Conservation (phyloP, 352 stramenopile species). For the Phytophthora multivora region DNA sequence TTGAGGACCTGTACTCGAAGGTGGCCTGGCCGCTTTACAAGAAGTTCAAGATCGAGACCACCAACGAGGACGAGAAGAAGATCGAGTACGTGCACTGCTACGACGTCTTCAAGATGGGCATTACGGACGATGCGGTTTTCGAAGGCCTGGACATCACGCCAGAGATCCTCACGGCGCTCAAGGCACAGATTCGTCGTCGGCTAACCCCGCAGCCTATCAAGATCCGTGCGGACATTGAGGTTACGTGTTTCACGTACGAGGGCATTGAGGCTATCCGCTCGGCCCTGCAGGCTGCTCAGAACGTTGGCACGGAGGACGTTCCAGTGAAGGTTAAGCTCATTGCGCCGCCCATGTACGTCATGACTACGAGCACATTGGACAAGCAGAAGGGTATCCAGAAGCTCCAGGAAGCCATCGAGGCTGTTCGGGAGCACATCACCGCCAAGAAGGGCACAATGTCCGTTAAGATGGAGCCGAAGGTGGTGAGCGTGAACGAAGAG, state of each 20-base stretch:
- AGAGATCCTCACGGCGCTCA: slow-evolving; percentile 91
- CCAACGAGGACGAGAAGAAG: slow-evolving; percentile 83
- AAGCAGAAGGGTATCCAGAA: slow-evolving; percentile 97
- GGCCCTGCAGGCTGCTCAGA: slow-evolving; percentile 93
- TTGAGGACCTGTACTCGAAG: slow-evolving; percentile 86
- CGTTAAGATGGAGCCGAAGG: slow-evolving; percentile 99
- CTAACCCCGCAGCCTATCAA: slow-evolving; percentile 99
- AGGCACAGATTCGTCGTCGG: slow-evolving; percentile 96
- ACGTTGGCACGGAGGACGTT: slow-evolving; percentile 87
- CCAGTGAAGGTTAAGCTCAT: slow-evolving; percentile 99
- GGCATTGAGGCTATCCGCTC: slow-evolving; percentile 99
- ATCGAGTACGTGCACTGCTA: slow-evolving; percentile 97
- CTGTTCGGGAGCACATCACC: slow-evolving; percentile 93
- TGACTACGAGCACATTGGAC: slow-evolving; percentile 98
- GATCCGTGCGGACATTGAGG: slow-evolving; percentile 99
- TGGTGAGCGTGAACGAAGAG: slow-evolving; percentile 98
- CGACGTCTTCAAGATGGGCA: slow-evolving; percentile 99
- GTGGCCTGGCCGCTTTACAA: slow-evolving; percentile 99
- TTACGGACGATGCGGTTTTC: slow-evolving; percentile 91
- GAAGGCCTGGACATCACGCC: slow-evolving; percentile 91
- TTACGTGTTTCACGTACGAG: slow-evolving; percentile 99
- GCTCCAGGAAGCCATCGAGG: slow-evolving; percentile 96
- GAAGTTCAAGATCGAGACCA: slow-evolving; percentile 92
- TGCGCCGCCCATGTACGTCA: slow-evolving; percentile 98
- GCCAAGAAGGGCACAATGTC: slow-evolving; percentile 95